Conservation (phyloP, 352 stramenopile species). For the Pythium aristosporum region DNA sequence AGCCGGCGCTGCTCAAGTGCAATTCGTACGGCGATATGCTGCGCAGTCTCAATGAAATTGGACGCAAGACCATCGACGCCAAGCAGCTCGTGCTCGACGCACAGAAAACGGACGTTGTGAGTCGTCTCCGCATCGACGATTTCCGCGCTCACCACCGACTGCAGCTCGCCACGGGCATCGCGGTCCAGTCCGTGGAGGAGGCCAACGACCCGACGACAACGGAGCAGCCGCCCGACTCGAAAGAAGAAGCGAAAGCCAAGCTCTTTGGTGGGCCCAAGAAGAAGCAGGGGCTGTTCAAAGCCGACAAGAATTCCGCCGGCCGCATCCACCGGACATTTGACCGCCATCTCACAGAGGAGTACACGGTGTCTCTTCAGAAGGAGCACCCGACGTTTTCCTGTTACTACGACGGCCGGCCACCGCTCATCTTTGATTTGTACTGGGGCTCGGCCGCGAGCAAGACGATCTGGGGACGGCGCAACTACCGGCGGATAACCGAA, state of each 20-base stretch:
- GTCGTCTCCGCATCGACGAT: slow-evolving; percentile 72
- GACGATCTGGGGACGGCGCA: slow-evolving; percentile 52
- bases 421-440: slow-evolving; percentile 48
- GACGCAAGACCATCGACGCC: slow-evolving; percentile 46
- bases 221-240: slow-evolving; percentile 8
- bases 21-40: slow-evolving; percentile 79
- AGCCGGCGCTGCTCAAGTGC: slow-evolving; percentile 50
- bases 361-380: slow-evolving; percentile 44
- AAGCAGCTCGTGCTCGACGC: slow-evolving; percentile 49
- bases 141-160: slow-evolving; percentile 83
- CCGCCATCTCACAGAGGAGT: slow-evolving; percentile 61
- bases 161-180: slow-evolving; percentile 75
- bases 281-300: slow-evolving; percentile 59
- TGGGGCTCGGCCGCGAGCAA: slow-evolving; percentile 67
- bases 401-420: slow-evolving; percentile 54
- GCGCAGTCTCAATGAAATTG: slow-evolving; percentile 80
- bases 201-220: slow-evolving; percentile 32
- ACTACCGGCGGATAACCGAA: slow-evolving; percentile 47
- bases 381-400: slow-evolving; percentile 57
- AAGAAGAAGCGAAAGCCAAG: slow-evolving; percentile 49
- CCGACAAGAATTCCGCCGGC: slow-evolving; percentile 48
- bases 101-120: slow-evolving; percentile 64
- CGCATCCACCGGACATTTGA: slow-evolving; percentile 62
- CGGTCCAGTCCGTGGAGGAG: slow-evolving; percentile 61
- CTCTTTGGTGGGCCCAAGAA: slow-evolving; percentile 53